A percentile compares a stretch with the other conserved stretches of the same genome.
These are phyloP conservation scores for Aaosphaeria arxii DNA, from an alignment of 2,329 filamentous ascomycete species.

Conservation along the genomic window DNA sequence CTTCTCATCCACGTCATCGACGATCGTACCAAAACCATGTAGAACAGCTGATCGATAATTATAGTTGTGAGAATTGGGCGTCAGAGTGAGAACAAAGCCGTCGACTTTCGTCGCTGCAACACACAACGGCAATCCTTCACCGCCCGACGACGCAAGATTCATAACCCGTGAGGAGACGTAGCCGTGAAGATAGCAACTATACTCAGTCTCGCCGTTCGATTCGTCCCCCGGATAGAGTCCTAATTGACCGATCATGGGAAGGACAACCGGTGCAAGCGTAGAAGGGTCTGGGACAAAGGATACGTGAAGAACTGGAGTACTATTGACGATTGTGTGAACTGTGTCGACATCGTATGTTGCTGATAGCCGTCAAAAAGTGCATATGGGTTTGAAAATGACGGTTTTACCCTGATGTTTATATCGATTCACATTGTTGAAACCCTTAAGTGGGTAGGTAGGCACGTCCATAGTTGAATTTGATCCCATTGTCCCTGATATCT, in stretches of 20 bases:
- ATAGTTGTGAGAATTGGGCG: conserved; percentile 77
- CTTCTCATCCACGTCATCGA: conserved; percentile 68
- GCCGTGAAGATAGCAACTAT: conserved; percentile 75
- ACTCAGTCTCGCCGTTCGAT: conserved; percentile 59
- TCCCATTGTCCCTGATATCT: background rate
- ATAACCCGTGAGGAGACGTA: conserved; percentile 78
- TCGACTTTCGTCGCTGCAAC: conserved; percentile 73
- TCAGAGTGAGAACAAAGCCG: conserved; percentile 75
- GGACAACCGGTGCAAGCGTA: conserved; percentile 68
- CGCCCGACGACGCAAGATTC: conserved; percentile 52
- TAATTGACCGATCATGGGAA: conserved; percentile 86
- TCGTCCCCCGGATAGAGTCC: conserved; percentile 67
- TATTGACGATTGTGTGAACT: conserved; percentile 75
- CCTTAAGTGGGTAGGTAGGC: background rate
- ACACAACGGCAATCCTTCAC: conserved; percentile 64
- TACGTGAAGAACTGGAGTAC: conserved; percentile 71
- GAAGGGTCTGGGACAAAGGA: conserved; percentile 64
- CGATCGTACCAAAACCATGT: conserved; percentile 69
- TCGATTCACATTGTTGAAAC: conserved; percentile 58
- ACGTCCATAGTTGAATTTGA: background rate
- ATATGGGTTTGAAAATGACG: background rate
- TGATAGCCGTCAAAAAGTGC: background rate
- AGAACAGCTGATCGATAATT: conserved; percentile 81
- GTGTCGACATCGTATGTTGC: conserved; percentile 63
- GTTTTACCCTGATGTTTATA: conserved; percentile 60